phyloP scores from a whole-genome alignment of 495 filamentous ascomycete genomes.

The Clohesyomyces aquaticus region DNA sequence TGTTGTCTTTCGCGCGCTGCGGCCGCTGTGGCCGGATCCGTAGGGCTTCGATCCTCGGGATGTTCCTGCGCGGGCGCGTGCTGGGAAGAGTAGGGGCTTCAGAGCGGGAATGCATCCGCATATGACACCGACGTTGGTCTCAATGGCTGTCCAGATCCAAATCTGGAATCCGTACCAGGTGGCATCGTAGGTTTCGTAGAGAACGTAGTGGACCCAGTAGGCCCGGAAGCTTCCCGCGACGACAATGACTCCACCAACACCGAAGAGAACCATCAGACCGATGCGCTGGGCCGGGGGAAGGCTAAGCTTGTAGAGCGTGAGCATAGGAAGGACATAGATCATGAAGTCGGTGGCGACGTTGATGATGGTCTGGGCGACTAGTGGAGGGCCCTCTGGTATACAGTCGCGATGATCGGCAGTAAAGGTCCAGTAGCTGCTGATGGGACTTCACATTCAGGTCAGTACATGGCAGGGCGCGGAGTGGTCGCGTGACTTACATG shows the following conservation, averaged over 20 bases:
- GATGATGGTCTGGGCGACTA: constrained; percentile 28
- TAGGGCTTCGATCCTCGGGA: constrained; percentile 16
- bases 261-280: constrained; percentile 34
- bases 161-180: constrained; percentile 38
- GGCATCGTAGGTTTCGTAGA: constrained; percentile 39
- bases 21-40: constrained; percentile 14
- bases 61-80: constrained; percentile 13
- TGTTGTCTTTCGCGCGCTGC: constrained; percentile 9
- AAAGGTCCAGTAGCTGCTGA: constrained; percentile 37
- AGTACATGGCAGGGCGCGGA: background rate
- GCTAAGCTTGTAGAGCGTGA: constrained; percentile 27
- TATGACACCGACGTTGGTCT: constrained; percentile 40
- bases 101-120: constrained; percentile 37
- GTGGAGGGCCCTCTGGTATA: constrained; percentile 37
- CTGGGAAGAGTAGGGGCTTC: constrained; percentile 39
- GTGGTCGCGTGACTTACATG: constrained; percentile 22
- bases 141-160: constrained; percentile 40
- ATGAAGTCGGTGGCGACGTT: constrained; percentile 40
- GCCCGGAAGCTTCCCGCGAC: constrained; percentile 38
- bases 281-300: constrained; percentile 33
- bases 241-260: constrained; percentile 36
- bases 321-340: constrained; percentile 37
- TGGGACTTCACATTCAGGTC: constrained; percentile 22
- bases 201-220: constrained; percentile 32
- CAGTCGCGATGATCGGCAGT: constrained; percentile 33